phyloP scores from a whole-genome alignment of 1,139 yeast genomes.

The Protomyces lactucae-debilis region DNA sequence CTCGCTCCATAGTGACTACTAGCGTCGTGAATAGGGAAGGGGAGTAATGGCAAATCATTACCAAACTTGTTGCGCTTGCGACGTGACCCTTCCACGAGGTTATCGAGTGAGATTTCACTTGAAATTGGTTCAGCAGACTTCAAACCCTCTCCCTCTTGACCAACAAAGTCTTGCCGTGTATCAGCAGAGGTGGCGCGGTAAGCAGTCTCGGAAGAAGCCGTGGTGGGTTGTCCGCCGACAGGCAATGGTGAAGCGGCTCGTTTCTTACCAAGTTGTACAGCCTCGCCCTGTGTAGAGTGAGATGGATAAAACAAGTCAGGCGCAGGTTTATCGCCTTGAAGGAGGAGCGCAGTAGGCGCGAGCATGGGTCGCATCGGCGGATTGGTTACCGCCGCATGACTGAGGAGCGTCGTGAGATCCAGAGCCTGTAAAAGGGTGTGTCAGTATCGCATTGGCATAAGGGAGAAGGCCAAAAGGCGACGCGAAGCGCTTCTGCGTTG shows the following conservation, averaged over 20 bases:
- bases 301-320: not conserved
- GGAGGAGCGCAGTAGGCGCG: not conserved
- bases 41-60: conserved; percentile 16
- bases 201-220: not conserved
- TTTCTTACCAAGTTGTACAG: not conserved
- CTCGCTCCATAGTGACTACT: not conserved
- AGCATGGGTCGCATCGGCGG: conserved; percentile 1
- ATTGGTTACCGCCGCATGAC: not conserved
- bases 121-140: conserved; percentile 1
- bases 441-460: not conserved
- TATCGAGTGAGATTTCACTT: conserved; percentile 26
- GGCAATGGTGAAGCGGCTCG: not conserved
- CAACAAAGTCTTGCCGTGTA: not conserved
- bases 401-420: conserved; percentile 27
- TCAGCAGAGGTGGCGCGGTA: not conserved
- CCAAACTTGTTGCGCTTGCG: conserved; percentile 28
- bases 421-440: conserved; percentile 3
- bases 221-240: not conserved
- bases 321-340: not conserved
- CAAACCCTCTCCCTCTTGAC: not conserved
- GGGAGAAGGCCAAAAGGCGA: too few species aligned
- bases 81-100: conserved; percentile 24
- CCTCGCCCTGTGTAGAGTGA: not conserved
- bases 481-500: too few species aligned
- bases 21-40: conserved; percentile 9